These are phyloP conservation scores for Primulina huaijiensis DNA, from an alignment of 257 asterid genomes.

Conservation along the genomic window DNA sequence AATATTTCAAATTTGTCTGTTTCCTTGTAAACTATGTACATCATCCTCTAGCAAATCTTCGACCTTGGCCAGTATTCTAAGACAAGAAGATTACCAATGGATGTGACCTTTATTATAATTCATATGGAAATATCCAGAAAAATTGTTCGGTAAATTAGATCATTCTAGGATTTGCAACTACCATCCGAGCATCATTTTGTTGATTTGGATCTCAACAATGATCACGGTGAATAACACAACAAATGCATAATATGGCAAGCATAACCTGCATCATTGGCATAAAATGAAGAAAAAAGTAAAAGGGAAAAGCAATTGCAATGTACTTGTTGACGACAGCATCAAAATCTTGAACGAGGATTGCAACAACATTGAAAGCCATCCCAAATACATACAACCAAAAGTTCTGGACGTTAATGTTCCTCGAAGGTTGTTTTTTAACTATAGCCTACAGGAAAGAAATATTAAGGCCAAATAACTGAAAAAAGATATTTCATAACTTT, in stretches of 20 bases:
- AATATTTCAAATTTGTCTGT: constrained; percentile 15
- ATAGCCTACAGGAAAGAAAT: constrained; percentile 64
- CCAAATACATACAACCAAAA: constrained; percentile 99
- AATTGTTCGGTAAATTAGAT: not conserved
- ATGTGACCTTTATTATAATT: not conserved
- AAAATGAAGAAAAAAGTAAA: not conserved
- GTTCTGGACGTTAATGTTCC: constrained; percentile 98
- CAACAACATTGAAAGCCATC: constrained; percentile 87
- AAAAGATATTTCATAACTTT: constrained; percentile 10
- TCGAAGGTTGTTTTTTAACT: constrained; percentile 86
- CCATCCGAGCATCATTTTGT: constrained; percentile 19
- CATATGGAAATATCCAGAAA: constrained; percentile 5
- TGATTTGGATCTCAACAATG: not conserved
- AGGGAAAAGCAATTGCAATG: constrained; percentile 23
- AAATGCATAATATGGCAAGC: constrained; percentile 5
- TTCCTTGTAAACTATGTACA: not conserved
- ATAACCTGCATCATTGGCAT: constrained; percentile 20
- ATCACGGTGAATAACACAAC: constrained; percentile 1
- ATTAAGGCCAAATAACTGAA: constrained; percentile 22
- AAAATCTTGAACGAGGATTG: constrained; percentile 88
- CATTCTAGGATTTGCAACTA: constrained; percentile 11
- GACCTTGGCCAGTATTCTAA: constrained; percentile 11
- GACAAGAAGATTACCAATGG: constrained; percentile 18
- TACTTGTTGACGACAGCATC: constrained; percentile 87
- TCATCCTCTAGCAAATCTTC: constrained; percentile 10